Evolutionary conservation across 176 grass and related monocot species (phyloP).

Genomic region (Metroxylon sagu): DNA sequence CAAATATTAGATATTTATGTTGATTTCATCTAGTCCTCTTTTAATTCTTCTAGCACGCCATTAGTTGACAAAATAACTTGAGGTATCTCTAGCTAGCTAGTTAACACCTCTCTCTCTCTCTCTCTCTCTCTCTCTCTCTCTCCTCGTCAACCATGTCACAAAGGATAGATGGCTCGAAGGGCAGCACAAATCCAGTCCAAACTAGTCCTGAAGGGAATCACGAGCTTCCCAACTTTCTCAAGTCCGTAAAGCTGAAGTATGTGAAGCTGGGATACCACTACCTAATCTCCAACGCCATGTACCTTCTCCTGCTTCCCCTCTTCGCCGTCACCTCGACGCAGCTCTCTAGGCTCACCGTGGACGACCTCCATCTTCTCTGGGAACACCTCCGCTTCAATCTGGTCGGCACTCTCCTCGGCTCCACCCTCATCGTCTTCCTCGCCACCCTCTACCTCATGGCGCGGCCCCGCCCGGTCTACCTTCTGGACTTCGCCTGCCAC

Average conservation of each 20-base stretch:
- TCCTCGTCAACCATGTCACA: no score
- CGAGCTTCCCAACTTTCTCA: not conserved
- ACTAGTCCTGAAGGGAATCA: no score
- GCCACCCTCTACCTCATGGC: slow-evolving; percentile 18
- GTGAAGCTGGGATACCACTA: slow-evolving; percentile 47
- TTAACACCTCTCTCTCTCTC: no score
- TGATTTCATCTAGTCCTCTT: no score
- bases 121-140: no score
- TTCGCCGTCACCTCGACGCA: not conserved
- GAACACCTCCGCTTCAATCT: not conserved
- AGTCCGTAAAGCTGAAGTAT: not conserved
- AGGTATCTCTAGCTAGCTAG: no score
- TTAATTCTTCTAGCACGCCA: no score
- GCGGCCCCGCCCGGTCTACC: slow-evolving; percentile 39
- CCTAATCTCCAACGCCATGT: slow-evolving; percentile 29
- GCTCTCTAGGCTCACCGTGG: not conserved
- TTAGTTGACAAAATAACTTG: no score
- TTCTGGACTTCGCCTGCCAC: slow-evolving; percentile 53
- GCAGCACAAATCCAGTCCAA: no score
- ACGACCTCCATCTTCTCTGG: not conserved
- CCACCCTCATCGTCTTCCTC: not conserved
- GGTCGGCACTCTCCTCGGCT: not conserved
- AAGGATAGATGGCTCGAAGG: no score
- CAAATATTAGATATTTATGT: no score
- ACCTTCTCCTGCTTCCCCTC: slow-evolving; percentile 27